Evolutionary conservation across 352 stramenopile species (phyloP).

Genomic region (Globisporangium recalcitrans): DNA sequence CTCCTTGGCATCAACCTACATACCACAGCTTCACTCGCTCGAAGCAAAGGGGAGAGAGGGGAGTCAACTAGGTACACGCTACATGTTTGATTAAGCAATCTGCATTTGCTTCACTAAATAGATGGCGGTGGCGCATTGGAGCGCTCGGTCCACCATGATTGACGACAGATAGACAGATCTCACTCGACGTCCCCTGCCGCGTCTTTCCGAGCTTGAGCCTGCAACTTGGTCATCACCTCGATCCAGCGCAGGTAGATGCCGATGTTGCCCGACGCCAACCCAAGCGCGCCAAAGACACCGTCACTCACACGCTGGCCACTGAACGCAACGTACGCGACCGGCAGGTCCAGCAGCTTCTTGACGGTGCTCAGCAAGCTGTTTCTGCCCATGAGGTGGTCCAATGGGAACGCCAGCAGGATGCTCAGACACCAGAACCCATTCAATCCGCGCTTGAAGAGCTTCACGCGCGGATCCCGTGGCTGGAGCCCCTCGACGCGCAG

Average conservation of each 20-base stretch:
- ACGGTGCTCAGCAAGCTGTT: conserved; percentile 25
- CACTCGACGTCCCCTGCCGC: conserved; percentile 13
- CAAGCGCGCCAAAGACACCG: conserved; percentile 37
- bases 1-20: no score
- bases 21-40: no score
- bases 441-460: conserved; percentile 31
- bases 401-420: conserved; percentile 45
- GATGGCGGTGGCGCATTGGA: background rate
- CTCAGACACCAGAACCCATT: conserved; percentile 57
- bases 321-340: conserved; percentile 42
- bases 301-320: conserved; percentile 44
- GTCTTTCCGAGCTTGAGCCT: background rate
- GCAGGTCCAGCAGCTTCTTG: conserved; percentile 59
- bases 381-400: conserved; percentile 40
- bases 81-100: background rate
- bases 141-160: background rate
- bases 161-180: background rate
- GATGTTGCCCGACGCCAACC: conserved; percentile 42
- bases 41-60: no score
- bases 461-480: conserved; percentile 24
- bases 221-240: conserved; percentile 34
- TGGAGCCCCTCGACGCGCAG: conserved; percentile 35
- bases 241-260: conserved; percentile 40
- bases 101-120: background rate
- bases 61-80: no score